phyloP scores from a whole-genome alignment of 1,284 basidiomycete genomes.

The Athelia sp. region DNA sequence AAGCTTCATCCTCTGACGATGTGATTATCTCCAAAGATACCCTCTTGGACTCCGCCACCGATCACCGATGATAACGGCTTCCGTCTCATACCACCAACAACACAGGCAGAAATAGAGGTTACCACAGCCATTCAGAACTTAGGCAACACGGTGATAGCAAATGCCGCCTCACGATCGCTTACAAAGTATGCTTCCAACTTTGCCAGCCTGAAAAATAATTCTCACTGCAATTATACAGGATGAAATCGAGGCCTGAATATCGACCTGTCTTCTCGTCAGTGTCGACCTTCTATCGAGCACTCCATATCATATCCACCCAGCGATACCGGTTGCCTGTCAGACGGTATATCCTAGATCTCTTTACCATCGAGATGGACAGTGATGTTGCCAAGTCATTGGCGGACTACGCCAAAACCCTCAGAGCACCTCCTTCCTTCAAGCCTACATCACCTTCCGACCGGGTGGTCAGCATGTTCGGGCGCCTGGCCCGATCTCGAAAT shows the following conservation, averaged over 20 bases:
- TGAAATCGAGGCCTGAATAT: constrained; percentile 78
- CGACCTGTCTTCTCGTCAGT: constrained; percentile 75
- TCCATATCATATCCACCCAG: constrained; percentile 83
- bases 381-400: constrained; percentile 49
- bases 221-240: constrained; percentile 35
- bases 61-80: constrained; percentile 38
- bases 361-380: constrained; percentile 73
- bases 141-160: constrained; percentile 94
- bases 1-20: too few species aligned
- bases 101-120: constrained; percentile 79
- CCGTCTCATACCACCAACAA: constrained; percentile 60
- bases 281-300: constrained; percentile 75
- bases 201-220: background rate
- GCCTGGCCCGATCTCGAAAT: constrained; percentile 38
- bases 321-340: constrained; percentile 89
- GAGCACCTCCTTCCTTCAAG: constrained; percentile 44
- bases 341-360: constrained; percentile 89
- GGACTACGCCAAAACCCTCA: constrained; percentile 44
- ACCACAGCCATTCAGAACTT: constrained; percentile 90
- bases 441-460: constrained; percentile 42
- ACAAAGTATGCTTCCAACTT: constrained; percentile 64
- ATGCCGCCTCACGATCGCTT: constrained; percentile 83
- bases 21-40: constrained; percentile 47
- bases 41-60: constrained; percentile 61
- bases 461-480: constrained; percentile 54